phyloP scores from a whole-genome alignment of 2,329 filamentous ascomycete genomes.

The Aspergillus novoparasiticus region DNA sequence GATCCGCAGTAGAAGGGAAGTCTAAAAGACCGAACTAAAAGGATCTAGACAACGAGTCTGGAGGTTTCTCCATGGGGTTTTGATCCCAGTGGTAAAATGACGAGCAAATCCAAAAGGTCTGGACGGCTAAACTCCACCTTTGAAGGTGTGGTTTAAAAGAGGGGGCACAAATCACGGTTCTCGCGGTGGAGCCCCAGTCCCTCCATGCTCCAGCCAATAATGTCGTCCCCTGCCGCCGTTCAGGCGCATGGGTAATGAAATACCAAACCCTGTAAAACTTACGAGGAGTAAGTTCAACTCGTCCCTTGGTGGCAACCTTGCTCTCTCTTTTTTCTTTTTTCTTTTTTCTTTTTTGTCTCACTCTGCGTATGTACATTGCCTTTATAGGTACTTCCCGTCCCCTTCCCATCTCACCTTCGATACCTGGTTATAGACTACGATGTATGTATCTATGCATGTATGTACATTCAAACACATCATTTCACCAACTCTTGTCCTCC shows the following conservation, averaged over 20 bases:
- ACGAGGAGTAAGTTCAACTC: slow-evolving; percentile 1
- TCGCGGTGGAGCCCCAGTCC: background rate
- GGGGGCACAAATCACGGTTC: background rate
- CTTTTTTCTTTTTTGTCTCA: background rate
- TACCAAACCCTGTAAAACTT: background rate
- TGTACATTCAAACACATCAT: background rate
- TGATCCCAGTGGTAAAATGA: background rate
- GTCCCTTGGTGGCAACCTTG: background rate
- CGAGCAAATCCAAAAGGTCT: background rate
- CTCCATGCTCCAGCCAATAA: background rate
- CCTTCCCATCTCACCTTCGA: background rate
- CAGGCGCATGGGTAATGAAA: background rate
- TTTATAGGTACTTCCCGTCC: background rate
- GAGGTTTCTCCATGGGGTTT: background rate
- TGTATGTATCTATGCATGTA: background rate
- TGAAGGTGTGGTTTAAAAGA: background rate
- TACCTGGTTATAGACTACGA: background rate
- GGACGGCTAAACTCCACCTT: background rate
- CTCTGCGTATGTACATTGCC: background rate
- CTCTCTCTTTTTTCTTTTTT: background rate
- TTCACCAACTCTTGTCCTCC: background rate
- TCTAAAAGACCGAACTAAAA: background rate
- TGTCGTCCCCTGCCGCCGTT: background rate
- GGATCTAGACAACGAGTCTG: background rate
- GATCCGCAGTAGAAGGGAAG: background rate